Percentiles rank a stretch among this genome's conserved stretches.
These are phyloP conservation scores for Heracleum sosnowskyi DNA, from an alignment of 129 eudicot genomes.

Conservation along the genomic window DNA sequence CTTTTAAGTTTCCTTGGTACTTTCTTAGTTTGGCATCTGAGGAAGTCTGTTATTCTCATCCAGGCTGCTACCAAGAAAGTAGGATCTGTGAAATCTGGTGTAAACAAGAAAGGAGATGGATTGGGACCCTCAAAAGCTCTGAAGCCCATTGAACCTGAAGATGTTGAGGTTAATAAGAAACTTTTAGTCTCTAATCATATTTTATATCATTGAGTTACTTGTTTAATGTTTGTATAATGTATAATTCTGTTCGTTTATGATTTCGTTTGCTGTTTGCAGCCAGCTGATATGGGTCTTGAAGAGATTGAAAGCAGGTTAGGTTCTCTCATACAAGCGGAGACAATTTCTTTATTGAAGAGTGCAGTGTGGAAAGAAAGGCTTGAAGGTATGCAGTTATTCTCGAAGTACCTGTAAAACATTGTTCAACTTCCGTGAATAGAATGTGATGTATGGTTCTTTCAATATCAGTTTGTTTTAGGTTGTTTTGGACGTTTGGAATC, in stretches of 20 bases:
- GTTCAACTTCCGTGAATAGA: background rate
- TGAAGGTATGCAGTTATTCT: constrained; percentile 51
- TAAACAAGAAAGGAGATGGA: constrained; percentile 75
- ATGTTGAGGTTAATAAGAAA: constrained; percentile 62
- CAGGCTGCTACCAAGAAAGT: constrained; percentile 78
- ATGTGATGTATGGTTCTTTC: background rate
- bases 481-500: background rate
- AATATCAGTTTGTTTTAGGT: background rate
- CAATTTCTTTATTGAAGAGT: constrained; percentile 79
- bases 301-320: constrained; percentile 88
- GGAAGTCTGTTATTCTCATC: background rate
- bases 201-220: background rate
- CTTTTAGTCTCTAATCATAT: background rate
- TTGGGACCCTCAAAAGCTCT: constrained; percentile 40
- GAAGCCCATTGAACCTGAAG: constrained; percentile 73
- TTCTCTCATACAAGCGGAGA: constrained; percentile 67
- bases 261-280: constrained; percentile 41
- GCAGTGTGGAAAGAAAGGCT: constrained; percentile 98
- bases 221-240: background rate
- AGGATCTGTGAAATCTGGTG: constrained; percentile 50
- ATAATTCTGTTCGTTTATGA: background rate
- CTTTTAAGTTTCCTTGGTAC: background rate
- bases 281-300: constrained; percentile 90
- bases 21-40: background rate
- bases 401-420: background rate